Base-by-base conservation (phyloP, 164 flowering plant genomes). In the Vitis rupestris region DNA sequence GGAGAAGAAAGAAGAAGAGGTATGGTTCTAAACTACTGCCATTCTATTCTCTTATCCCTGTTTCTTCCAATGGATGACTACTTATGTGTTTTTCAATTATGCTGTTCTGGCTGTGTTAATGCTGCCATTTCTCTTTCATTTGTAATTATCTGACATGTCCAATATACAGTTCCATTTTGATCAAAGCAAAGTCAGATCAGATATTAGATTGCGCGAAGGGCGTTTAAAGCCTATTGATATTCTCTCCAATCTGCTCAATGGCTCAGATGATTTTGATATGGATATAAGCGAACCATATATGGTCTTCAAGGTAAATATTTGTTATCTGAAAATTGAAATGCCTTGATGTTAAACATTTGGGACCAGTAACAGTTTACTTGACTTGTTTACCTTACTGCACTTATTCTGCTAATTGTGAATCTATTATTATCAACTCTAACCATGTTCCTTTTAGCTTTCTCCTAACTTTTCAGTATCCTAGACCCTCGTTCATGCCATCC, bases 1-100 rank as follows among this genome's bases (percentile, higher is more conserved):
- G 97, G 99, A 96, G 81, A 96, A 96, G 86, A 93, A 91, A 76
- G 98, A 93, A 82, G 99, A 96, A 64, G 99, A 93, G 95, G 98
- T 89, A 74, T 59, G 66, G 7, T 19, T n/a, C 37, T 44, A 58
- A 57, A n/a, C 30, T 64, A 7, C 64, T 14, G 27, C 10, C n/a
- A 65, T 3, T 50, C 44, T 66, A 57, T 27, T 19, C 50, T 17
- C 15, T 27, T 10, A 15, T 13, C 23, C 11, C 54, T 56, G 9
- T 47, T 4, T 15, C 59, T 60, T 44, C 7, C 8, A 50, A 14
- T 61, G 23, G 10, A 12, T 15, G 14, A 4, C 15, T 52, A 1
- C 5, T 17, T 49, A 23, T 5, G 63, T 13, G 29, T 63, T 63
- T 2, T 70, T 51, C 8, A 30, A 31, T 8, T 60, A 27, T 11